Evolutionary conservation across 2,329 filamentous ascomycete species (phyloP).

Genomic region (Fusarium solani-melongenae): DNA sequence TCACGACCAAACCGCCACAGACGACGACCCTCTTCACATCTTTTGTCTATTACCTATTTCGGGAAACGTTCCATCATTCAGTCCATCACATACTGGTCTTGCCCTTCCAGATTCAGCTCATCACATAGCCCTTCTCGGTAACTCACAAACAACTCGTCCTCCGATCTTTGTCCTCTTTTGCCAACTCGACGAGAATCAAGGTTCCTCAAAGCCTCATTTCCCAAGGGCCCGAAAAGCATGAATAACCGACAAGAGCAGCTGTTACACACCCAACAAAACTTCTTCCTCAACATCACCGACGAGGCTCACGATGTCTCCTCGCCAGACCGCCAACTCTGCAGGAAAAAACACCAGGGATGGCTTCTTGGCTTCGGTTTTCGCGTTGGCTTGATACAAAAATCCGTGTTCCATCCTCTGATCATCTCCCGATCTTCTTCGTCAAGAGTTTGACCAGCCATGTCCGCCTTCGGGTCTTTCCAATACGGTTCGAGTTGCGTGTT

Average conservation of each 20-base stretch:
- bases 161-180: not conserved
- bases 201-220: not conserved
- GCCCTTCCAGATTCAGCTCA: constrained; percentile 14
- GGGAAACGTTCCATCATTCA: not conserved
- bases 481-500: constrained; percentile 30
- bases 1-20: constrained; percentile 11
- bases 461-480: constrained; percentile 28
- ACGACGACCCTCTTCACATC: not conserved
- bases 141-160: not conserved
- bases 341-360: too few relatives aligned
- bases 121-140: constrained; percentile 10
- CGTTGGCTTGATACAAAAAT: constrained; percentile 1
- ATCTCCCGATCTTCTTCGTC: constrained; percentile 11
- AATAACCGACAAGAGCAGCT: not conserved
- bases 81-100: not conserved
- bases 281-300: not conserved
- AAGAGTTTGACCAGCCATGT: constrained; percentile 26
- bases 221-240: constrained; percentile 3
- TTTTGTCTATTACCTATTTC: not conserved
- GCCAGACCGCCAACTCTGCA: not conserved
- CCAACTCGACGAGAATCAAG: not conserved
- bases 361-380: not conserved
- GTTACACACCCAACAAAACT: constrained; percentile 22
- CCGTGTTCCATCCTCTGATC: constrained; percentile 9
- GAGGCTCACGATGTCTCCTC: not conserved